Evolutionary conservation across 2,329 filamentous ascomycete genomes (phyloP).

Genomic region (Esteya vermicola): DNA sequence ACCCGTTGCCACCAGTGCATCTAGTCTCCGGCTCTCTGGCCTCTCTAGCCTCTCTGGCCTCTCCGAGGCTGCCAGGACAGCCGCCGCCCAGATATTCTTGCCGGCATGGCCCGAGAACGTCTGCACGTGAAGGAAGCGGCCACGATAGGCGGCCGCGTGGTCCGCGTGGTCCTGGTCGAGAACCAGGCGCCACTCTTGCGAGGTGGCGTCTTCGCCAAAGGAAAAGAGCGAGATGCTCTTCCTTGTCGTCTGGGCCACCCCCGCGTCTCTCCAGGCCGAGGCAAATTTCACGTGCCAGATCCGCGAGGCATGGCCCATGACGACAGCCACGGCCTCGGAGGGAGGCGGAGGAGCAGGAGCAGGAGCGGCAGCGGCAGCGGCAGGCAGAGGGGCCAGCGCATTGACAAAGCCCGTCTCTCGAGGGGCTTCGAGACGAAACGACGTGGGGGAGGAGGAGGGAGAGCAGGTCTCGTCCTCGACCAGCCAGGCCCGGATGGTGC

Average conservation of each 20-base stretch:
- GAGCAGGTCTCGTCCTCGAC: background rate
- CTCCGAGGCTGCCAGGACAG: conserved; percentile 19
- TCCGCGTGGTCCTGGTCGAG: conserved; percentile 15
- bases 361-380: no score
- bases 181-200: conserved; percentile 53
- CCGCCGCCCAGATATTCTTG: conserved; percentile 81
- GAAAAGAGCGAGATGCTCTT: conserved; percentile 40
- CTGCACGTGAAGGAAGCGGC: conserved; percentile 32
- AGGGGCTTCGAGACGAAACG: no score
- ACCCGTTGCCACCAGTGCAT: conserved; percentile 51
- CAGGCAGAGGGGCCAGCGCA: no score
- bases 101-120: conserved; percentile 57
- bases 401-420: conserved; percentile 57
- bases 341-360: no score
- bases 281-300: conserved; percentile 75
- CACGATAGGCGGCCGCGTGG: no score
- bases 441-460: no score
- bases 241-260: background rate
- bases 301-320: conserved; percentile 75
- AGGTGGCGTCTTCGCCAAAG: conserved; percentile 72
- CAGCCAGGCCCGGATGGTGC: conserved; percentile 73
- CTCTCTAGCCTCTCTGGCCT: no score
- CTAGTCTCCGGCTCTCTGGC: conserved; percentile 9
- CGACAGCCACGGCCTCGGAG: conserved; percentile 43
- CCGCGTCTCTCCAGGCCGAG: background rate